These are phyloP conservation scores for carrot (Daucus carota) DNA, from an alignment of 129 eudicot species.

Conservation along the genomic window DH1_v3.0 NC_030388.2:26836001-26836500, in stretches of 20 bases:
- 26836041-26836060: background rate
- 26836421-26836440: background rate
- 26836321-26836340: background rate
- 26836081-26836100: too few relatives aligned
- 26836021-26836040: background rate
- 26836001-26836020: background rate
- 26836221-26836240: too few relatives aligned
- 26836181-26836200: background rate
- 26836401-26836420: background rate
- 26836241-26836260: too few relatives aligned
- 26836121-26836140: background rate
- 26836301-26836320: background rate
- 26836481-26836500: too few relatives aligned
- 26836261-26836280: background rate
- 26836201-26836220: background rate
- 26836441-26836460: too few relatives aligned
- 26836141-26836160: background rate
- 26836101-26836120: background rate
- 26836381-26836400: background rate
- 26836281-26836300: background rate
- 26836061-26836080: too few relatives aligned
- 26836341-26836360: background rate
- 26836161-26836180: background rate
- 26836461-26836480: too few relatives aligned
- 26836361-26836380: background rate